Base-by-base conservation (phyloP, 495 filamentous ascomycete species). In the Baudoinia panamericana region DNA sequence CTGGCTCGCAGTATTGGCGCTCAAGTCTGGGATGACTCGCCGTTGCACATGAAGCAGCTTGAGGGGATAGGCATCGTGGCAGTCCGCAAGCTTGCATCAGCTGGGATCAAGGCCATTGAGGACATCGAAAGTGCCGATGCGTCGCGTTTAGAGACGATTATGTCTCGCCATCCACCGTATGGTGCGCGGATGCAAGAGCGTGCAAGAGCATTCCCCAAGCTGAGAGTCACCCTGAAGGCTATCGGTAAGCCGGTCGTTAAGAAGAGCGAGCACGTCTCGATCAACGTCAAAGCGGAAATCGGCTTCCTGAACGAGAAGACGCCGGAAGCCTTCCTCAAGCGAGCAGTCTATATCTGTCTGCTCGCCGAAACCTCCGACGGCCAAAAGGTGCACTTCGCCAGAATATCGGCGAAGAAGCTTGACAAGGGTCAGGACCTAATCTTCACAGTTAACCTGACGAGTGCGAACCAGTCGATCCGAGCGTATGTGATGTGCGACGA, bases 401-500 rank as follows among this genome's bases (percentile, higher is more conserved):
- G 86, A 1, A 79, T 73, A 16, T 73, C 74, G 58, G 72, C 81
- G 11, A 73, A 54, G 36, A 80, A 77, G 43, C 56, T 96, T 5
- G 66, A 75, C 32, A 70, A 69, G 3, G 74, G 68, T 1, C 60
- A 76, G 10, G 73, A 80, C 4, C 52, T 87, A 11, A 57, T 65
- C 5, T 77, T 94, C 40, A 63, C 62, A 12, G 74, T 69, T 1
- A 60, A 71, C 0, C 50, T 94, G 29, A 68, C 64, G 7, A 61
- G 53, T 6, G 46, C 63, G 8, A 67, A 66, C 7, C 75, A 88
- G 31, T 62, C 56, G 12, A 65, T 95, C 30, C 62, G 61, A 17
- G 90, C 82, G 44, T 74, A 84, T 57, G 68, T 84, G 10, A 82
- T 80, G 61, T 95, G 90, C 49, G 88, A 95, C 58, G 81, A 84